These are phyloP conservation scores for Xylariaceae sp. DNA, from an alignment of 2,329 filamentous ascomycete genomes.

Conservation along the genomic window DNA sequence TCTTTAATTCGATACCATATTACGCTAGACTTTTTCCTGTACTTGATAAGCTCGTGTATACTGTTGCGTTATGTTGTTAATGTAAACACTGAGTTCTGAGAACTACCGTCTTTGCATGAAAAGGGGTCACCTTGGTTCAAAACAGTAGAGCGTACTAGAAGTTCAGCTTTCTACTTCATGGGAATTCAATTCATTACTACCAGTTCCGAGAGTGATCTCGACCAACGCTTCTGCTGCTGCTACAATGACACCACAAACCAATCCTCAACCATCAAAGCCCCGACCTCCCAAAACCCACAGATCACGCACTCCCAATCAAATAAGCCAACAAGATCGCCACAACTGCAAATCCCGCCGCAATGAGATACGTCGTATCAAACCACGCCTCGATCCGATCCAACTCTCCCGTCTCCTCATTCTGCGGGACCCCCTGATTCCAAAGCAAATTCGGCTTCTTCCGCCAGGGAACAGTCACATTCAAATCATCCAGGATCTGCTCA, in stretches of 20 bases:
- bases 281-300: too few species aligned
- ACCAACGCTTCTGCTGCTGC: background rate
- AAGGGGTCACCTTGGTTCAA: too few species aligned
- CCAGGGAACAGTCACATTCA: constrained; percentile 31
- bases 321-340: constrained; percentile 9
- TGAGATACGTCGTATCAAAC: background rate
- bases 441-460: constrained; percentile 12
- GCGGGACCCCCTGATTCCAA: constrained; percentile 16
- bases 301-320: background rate
- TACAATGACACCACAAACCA: background rate
- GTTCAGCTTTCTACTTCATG: too few species aligned
- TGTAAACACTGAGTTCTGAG: background rate
- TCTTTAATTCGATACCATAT: background rate
- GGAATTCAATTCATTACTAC: too few species aligned
- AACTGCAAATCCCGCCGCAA: background rate
- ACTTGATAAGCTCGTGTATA: background rate
- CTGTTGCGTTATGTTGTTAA: background rate
- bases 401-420: constrained; percentile 13
- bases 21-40: background rate
- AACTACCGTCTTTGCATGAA: too few species aligned
- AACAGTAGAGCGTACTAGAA: too few species aligned
- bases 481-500: constrained; percentile 40
- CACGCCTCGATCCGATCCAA: constrained; percentile 22
- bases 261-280: background rate
- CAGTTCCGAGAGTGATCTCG: background rate